Percentiles rank a stretch among this genome's conserved stretches.
These are phyloP conservation scores for Kluyveromyces starmeri DNA, from an alignment of 805 yeast species.

Conservation along the genomic window DNA sequence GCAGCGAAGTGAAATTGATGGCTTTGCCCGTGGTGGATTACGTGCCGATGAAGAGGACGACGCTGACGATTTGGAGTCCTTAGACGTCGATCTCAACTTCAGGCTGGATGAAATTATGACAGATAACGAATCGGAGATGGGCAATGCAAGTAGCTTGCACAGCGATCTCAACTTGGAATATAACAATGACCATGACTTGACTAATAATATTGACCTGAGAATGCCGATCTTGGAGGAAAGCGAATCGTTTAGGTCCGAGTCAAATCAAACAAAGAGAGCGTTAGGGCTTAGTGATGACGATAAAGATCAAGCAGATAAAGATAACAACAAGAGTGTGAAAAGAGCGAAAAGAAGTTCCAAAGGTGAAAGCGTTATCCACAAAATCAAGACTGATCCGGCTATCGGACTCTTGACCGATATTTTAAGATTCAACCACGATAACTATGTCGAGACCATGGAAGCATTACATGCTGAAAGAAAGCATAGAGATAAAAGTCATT, in stretches of 20 bases:
- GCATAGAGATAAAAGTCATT: constrained; percentile 2
- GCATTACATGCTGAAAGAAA: constrained; percentile 1
- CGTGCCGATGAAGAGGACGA: not conserved
- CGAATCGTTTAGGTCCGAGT: not conserved
- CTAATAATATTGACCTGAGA: not conserved
- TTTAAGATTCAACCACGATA: constrained; percentile 16
- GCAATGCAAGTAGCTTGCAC: not conserved
- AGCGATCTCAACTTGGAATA: constrained; percentile 3
- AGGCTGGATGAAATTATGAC: constrained; percentile 24
- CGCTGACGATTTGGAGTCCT: constrained; percentile 6
- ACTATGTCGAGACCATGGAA: constrained; percentile 18
- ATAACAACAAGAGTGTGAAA: not conserved
- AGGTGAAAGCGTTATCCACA: not conserved
- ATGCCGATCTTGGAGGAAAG: constrained; percentile 2
- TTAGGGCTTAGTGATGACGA: not conserved
- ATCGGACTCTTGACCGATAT: constrained; percentile 21
- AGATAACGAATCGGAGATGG: constrained; percentile 7
- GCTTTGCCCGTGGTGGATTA: not conserved
- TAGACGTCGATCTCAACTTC: constrained; percentile 24
- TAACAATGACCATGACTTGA: not conserved
- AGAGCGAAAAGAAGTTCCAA: not conserved
- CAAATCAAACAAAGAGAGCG: not conserved
- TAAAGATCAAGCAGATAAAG: not conserved
- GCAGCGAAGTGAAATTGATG: not conserved
- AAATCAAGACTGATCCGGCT: constrained; percentile 14